These are phyloP conservation scores for Diaporthe eres DNA, from an alignment of 2,329 filamentous ascomycete genomes.

Conservation along the genomic window DNA sequence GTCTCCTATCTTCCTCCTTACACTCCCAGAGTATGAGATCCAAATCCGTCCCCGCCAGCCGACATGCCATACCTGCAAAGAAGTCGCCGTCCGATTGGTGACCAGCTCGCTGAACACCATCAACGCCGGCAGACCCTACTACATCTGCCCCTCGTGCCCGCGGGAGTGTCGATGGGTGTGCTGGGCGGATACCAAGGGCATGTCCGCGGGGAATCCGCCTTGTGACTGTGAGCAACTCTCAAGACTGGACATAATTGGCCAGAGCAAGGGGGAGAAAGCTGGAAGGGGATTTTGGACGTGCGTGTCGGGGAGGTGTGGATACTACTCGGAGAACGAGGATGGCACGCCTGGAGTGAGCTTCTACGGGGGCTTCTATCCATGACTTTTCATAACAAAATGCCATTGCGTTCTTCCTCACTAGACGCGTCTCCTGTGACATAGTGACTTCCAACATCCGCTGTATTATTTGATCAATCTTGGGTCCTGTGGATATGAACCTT, in stretches of 20 bases:
- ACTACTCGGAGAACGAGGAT: constrained; percentile 25
- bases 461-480: neutral
- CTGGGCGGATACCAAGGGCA: constrained; percentile 21
- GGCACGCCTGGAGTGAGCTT: neutral
- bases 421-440: too few relatives aligned
- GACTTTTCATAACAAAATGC: neutral
- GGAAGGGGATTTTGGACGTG: constrained; percentile 27
- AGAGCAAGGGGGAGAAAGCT: neutral
- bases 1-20: neutral
- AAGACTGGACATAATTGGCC: constrained; percentile 10
- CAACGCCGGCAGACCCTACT: constrained; percentile 30
- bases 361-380: neutral
- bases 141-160: constrained; percentile 20
- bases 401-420: neutral
- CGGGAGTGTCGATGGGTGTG: neutral
- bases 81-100: neutral
- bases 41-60: neutral
- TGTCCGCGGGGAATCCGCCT: neutral
- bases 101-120: neutral
- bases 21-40: neutral
- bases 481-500: neutral
- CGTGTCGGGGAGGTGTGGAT: neutral
- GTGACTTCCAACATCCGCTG: neutral
- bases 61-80: neutral
- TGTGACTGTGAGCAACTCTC: constrained; percentile 10